Evolutionary conservation across 73 alveolate species (phyloP).

Genomic region (Tetrahymena borealis): DNA sequence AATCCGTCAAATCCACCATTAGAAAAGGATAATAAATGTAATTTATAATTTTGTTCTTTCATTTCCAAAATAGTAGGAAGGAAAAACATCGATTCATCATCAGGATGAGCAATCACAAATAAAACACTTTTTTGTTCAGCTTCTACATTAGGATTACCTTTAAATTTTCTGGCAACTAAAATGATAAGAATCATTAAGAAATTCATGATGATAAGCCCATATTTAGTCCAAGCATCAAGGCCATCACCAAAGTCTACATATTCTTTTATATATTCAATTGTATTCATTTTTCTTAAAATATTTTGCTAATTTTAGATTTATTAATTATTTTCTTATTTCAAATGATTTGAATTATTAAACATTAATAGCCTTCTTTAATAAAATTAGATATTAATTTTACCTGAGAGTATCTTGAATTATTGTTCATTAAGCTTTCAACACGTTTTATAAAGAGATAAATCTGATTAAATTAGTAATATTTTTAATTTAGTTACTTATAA

Average conservation of each 20-base stretch:
- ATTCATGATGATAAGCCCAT: slow-evolving; percentile 25
- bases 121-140: slow-evolving; percentile 52
- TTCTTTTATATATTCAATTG: neutral
- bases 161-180: neutral
- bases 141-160: neutral
- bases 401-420: no score
- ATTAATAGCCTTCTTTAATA: neutral
- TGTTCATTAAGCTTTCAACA: no score
- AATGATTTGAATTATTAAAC: neutral
- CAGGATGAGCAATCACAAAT: slow-evolving; percentile 92
- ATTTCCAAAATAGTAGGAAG: slow-evolving; percentile 72
- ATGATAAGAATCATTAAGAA: slow-evolving; percentile 22
- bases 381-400: no score
- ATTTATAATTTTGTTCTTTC: slow-evolving; percentile 25
- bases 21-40: slow-evolving; percentile 73
- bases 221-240: slow-evolving; percentile 5
- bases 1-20: slow-evolving; percentile 80
- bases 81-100: slow-evolving; percentile 94
- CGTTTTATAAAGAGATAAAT: no score
- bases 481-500: no score
- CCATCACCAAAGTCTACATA: slow-evolving; percentile 16
- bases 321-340: no score
- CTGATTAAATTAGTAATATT: no score
- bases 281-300: neutral
- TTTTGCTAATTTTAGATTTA: no score